These are phyloP conservation scores for Symmetrospora coprosmae DNA, from an alignment of 768 basidiomycete species.

Conservation along the genomic window DNA sequence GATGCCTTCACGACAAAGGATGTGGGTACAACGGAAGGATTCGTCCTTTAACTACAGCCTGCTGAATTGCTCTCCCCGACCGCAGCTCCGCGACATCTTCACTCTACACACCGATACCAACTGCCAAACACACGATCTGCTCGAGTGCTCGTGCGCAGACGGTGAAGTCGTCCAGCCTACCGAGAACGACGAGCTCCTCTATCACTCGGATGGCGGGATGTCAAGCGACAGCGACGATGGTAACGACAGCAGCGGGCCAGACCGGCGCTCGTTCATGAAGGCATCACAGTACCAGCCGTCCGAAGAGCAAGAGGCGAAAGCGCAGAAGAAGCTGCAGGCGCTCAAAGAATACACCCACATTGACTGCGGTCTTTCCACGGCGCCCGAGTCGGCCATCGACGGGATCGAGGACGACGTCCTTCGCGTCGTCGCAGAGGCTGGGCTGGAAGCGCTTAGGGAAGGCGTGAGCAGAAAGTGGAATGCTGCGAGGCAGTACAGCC, in stretches of 20 bases:
- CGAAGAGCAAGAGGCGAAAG: neutral
- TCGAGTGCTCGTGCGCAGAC: slow-evolving; percentile 60
- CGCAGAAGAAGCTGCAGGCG: slow-evolving; percentile 44
- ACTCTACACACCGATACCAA: slow-evolving; percentile 61
- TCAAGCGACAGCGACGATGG: slow-evolving; percentile 1
- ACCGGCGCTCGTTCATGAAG: slow-evolving; percentile 15
- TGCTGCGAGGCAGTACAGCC: too few species aligned
- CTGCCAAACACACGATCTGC: slow-evolving; percentile 84
- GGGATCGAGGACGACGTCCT: slow-evolving; percentile 56
- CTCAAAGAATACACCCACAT: slow-evolving; percentile 70
- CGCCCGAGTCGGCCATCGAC: slow-evolving; percentile 42
- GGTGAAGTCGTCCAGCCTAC: too few species aligned
- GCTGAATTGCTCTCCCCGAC: too few species aligned
- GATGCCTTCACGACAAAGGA: slow-evolving; percentile 78
- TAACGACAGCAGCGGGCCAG: neutral
- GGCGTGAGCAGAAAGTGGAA: neutral
- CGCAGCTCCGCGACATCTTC: slow-evolving; percentile 79
- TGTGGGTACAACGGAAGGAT: slow-evolving; percentile 44
- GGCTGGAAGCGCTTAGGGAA: slow-evolving; percentile 42
- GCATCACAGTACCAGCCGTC: slow-evolving; percentile 26
- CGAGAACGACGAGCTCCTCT: neutral
- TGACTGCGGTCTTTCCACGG: slow-evolving; percentile 47
- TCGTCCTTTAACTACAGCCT: slow-evolving; percentile 8
- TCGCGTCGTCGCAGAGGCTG: too few species aligned
- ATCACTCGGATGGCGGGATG: neutral